These are phyloP conservation scores for Cajanus cajan DNA, from an alignment of 306 rosid genomes.

Conservation along the genomic window DNA sequence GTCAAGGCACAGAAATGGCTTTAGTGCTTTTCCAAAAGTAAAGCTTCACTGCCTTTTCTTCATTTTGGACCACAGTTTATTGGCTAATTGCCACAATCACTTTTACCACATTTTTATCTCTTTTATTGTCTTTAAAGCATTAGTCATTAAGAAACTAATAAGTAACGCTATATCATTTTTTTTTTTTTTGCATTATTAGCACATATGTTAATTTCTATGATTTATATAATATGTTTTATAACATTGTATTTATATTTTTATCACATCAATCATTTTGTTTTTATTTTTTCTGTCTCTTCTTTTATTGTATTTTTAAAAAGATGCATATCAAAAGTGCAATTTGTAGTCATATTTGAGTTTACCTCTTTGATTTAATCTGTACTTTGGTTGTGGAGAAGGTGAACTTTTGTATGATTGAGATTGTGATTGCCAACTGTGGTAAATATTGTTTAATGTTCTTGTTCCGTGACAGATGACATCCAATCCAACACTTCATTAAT, in stretches of 20 bases:
- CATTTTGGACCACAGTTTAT: slow-evolving; percentile 28
- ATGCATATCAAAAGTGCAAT: background rate
- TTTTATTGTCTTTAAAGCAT: no score
- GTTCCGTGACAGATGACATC: background rate
- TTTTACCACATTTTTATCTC: background rate
- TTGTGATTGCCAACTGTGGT: slow-evolving; percentile 6
- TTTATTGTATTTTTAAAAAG: no score
- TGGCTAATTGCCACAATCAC: slow-evolving; percentile 4
- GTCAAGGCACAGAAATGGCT: slow-evolving; percentile 8
- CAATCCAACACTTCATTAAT: slow-evolving; percentile 5
- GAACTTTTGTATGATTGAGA: slow-evolving; percentile 33
- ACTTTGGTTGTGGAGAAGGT: background rate
- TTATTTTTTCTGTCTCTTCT: no score
- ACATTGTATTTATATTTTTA: no score
- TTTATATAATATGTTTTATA: no score
- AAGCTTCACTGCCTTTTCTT: slow-evolving; percentile 27
- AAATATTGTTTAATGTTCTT: slow-evolving; percentile 10
- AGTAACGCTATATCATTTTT: no score
- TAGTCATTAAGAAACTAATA: no score
- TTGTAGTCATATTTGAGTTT: background rate
- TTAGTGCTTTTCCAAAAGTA: slow-evolving; percentile 48
- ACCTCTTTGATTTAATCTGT: background rate
- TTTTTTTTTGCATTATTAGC: no score
- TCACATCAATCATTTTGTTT: no score
- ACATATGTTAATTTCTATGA: no score